phyloP scores from a whole-genome alignment of 345 rosid species.

The Aethionema arabicum region DNA sequence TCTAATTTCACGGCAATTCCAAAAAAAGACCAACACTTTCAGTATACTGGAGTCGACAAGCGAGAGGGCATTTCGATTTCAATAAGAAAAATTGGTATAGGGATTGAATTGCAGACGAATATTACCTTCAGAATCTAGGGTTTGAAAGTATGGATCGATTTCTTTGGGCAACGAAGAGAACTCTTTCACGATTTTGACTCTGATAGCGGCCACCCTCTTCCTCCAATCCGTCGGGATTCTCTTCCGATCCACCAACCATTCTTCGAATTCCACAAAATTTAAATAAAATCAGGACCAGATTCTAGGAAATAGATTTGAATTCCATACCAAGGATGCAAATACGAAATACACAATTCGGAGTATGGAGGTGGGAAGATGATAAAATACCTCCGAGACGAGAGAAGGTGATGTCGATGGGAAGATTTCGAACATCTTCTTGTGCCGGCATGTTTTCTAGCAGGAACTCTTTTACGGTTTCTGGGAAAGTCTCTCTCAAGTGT shows the following conservation, averaged over 20 bases:
- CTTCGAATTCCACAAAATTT: constrained; percentile 40
- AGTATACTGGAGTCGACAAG: background rate
- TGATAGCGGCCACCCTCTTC: constrained; percentile 65
- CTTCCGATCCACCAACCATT: constrained; percentile 98
- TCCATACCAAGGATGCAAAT: constrained; percentile 1
- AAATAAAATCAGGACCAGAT: constrained; percentile 2
- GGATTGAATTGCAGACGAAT: background rate
- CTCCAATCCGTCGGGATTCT: constrained; percentile 91
- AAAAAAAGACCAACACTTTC: constrained; percentile 8
- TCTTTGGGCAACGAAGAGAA: constrained; percentile 77
- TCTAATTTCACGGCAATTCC: background rate
- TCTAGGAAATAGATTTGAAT: background rate
- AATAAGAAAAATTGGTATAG: background rate
- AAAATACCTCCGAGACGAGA: constrained; percentile 87
- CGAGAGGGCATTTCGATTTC: background rate
- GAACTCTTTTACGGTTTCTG: constrained; percentile 5
- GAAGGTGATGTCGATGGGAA: constrained; percentile 91
- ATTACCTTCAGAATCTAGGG: constrained; percentile 75
- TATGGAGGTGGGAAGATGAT: background rate
- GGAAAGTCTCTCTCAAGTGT: constrained; percentile 1
- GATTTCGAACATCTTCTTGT: constrained; percentile 72
- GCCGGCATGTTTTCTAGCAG: constrained; percentile 46
- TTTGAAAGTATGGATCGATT: constrained; percentile 70
- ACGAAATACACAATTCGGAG: background rate
- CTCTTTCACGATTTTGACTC: constrained; percentile 70